Base-by-base conservation (phyloP, 495 filamentous ascomycete genomes). In the Entonaema liquescens region DNA sequence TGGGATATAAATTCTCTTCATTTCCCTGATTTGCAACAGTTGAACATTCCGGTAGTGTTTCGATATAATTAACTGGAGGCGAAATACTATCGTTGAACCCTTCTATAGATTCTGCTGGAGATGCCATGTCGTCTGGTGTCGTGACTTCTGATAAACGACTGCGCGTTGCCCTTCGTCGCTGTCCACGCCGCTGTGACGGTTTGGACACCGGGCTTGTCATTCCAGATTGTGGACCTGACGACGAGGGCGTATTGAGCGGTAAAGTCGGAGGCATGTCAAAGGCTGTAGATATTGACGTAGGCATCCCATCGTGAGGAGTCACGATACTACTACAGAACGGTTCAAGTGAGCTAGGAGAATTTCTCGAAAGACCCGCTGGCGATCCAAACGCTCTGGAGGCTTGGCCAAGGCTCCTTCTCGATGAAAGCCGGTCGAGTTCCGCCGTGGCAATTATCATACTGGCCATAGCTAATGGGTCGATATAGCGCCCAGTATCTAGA, bases 71-170 rank as follows among this genome's bases (percentile, higher is more conserved):
- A 31, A 25, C 56, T 12, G 62, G 28, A 17, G 60, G 3, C 7
- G 50, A 60, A 47, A 28, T 12, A 8, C 28, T 49, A 17, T 40
- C 58, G 12, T 7, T 29, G 17, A 58, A 65, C 1, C 62, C 65
- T 31, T 75, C 59, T 1, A 33, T 26, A 25, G 54, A 33, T 21
- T 73, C 72, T 19, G 56, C 54, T 36, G 52, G 58, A 1, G 44
- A 63, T 12, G 56, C 59, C 25, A 72, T 29, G 5, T 77, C 59
- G 6, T 70, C 75, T 5, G 71, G 75, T 15, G 71, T 77, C 15
- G 75, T 74, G 2, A 77, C 68, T 66, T 77, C 75, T 3, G 75
- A 77, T 8, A 77, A 59, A 31, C 58, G 70, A 19, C 75, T 77
- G 17, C 68, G 71, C 28, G 70, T 68, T 28, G 26, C 56, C 57